Base-by-base conservation (phyloP, 139 green algal genomes). In the Nannochloris sp. region DNA sequence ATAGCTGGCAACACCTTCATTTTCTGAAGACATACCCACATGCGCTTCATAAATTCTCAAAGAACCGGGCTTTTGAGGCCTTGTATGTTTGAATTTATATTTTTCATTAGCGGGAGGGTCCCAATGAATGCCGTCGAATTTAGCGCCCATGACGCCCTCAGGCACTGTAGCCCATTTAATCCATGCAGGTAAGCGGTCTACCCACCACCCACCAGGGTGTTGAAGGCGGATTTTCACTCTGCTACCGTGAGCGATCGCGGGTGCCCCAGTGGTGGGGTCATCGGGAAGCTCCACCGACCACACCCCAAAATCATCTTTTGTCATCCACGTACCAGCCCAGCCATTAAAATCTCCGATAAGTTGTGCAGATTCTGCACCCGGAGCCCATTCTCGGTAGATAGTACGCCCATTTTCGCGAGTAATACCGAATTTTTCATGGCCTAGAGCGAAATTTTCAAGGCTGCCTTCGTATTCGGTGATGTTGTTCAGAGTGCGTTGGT, bases 21-120 rank as follows among this genome's bases (percentile, higher is more conserved):
- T 79, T 65, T 96, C 81, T 2, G 77, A 76, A 64, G 70, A 84
- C 93, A 99, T 99, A 42, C 93, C 93, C 30, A 98, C 93, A 67
- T 98, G 93, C 0, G 90, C 87, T 80, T 98, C 93, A 68, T 98
- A 98, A 57, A 98, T 95, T 45, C 84, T 81, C 29, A 92, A 82
- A 4, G 79, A 71, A 7, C 38, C 2, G 0, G 84, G 82, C 4
- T 64, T 60, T 5, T 57, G 29, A 0, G 92, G 92, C 4, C 80
- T 70, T 14, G 55, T 6, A 73, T 92, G 67, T 30, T 29, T n/a
- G n/a, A n/a, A n/a, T 31, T 24, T 19, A 54, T 78, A 61, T 23
- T 33, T 27, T 64, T 96, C 81, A 0, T 36, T 31, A 1, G 51
- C 23, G 0, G 90, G 89, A 0, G 92, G 93, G 62, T 95, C 77